Conservation (phyloP, 352 stramenopile species). For the Peronospora farinosa region DNA sequence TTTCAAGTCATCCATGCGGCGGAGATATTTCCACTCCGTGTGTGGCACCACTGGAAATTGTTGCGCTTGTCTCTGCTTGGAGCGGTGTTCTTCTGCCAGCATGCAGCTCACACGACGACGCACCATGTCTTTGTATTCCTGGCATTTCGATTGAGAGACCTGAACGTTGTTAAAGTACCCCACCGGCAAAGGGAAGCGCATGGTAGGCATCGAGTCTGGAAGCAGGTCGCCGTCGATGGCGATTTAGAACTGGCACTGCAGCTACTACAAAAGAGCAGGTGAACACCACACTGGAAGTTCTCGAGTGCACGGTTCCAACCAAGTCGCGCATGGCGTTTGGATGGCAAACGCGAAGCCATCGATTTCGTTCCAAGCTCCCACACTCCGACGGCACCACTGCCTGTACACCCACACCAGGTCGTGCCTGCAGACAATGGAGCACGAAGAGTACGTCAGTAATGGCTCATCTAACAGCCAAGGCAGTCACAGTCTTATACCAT, state of each 20-base stretch:
- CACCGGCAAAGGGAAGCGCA: conserved; percentile 21
- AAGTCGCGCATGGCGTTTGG: background rate
- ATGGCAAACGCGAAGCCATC: background rate
- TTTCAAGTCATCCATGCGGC: conserved; percentile 30
- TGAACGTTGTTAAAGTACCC: conserved; percentile 28
- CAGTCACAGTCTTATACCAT: background rate
- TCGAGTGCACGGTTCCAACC: background rate
- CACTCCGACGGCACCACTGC: background rate
- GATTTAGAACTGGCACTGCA: background rate
- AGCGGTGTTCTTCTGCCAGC: conserved; percentile 31
- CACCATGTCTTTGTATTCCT: conserved; percentile 28
- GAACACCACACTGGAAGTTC: background rate
- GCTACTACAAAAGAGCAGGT: background rate
- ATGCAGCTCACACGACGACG: conserved; percentile 21
- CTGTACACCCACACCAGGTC: background rate
- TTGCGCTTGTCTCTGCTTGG: conserved; percentile 14
- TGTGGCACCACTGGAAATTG: conserved; percentile 29
- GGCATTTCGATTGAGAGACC: conserved; percentile 24
- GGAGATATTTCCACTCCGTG: conserved; percentile 42
- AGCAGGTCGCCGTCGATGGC: conserved; percentile 6
- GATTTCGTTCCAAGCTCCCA: background rate
- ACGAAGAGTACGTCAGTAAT: background rate
- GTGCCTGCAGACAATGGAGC: background rate
- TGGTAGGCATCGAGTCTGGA: conserved; percentile 4
- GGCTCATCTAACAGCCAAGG: background rate